Percentiles rank a stretch among this genome's conserved stretches.
Conservation (phyloP, 108 stramenopile genomes). For the Pseudonitzschia multiseries region DNA sequence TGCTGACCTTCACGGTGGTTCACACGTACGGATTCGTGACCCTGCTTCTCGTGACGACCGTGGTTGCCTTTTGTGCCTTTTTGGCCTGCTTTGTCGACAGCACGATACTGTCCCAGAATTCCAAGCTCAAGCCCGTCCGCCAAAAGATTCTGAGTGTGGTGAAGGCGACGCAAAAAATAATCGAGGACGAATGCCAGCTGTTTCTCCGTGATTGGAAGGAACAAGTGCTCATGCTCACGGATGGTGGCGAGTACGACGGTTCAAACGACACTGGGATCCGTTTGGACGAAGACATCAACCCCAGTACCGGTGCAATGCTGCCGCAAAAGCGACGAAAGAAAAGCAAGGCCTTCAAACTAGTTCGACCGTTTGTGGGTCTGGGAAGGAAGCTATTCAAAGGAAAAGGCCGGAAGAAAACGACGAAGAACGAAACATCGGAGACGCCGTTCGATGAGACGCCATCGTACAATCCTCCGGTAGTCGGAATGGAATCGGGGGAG, state of each 20-base stretch:
- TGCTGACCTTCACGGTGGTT: conserved; percentile 28
- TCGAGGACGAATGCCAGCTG: conserved; percentile 29
- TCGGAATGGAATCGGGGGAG: neutral
- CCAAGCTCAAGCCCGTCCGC: conserved; percentile 28
- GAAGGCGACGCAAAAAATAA: conserved; percentile 10
- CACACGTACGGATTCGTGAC: conserved; percentile 28
- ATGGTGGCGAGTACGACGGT: conserved; percentile 9
- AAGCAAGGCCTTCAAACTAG: conserved; percentile 30
- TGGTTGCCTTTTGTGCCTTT: conserved; percentile 19
- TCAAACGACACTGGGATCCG: neutral
- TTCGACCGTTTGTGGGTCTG: conserved; percentile 27
- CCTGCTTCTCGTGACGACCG: conserved; percentile 11
- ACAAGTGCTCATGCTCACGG: conserved; percentile 22
- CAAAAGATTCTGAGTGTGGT: conserved; percentile 26
- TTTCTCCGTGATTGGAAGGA: conserved; percentile 39
- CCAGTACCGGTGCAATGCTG: neutral
- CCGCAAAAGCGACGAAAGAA: conserved; percentile 16
- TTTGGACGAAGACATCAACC: neutral
- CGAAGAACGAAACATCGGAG: conserved; percentile 1
- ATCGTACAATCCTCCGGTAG: neutral
- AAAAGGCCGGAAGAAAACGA: neutral
- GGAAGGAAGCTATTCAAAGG: conserved; percentile 15
- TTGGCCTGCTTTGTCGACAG: conserved; percentile 32
- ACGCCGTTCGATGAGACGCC: neutral
- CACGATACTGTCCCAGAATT: conserved; percentile 24